phyloP scores from a whole-genome alignment of 768 basidiomycete genomes.

The Lyophyllum semitale region DNA sequence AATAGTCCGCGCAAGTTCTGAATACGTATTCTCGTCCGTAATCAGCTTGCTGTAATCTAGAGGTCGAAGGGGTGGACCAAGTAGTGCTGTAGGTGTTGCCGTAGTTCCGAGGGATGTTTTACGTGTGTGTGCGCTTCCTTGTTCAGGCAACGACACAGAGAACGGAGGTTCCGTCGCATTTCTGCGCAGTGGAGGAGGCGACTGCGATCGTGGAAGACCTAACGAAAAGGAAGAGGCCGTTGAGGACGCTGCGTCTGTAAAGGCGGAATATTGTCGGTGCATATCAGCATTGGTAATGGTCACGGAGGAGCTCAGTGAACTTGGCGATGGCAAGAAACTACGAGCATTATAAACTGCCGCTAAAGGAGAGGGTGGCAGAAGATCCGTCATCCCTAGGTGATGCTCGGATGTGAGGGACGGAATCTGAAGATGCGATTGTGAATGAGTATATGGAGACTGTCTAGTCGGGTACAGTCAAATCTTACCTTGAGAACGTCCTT shows the following conservation, averaged over 20 bases:
- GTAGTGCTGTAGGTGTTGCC: slow-evolving; percentile 21
- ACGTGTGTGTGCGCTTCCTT: slow-evolving; percentile 10
- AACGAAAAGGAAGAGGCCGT: slow-evolving; percentile 34
- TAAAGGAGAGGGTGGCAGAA: slow-evolving; percentile 76
- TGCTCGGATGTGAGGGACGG: slow-evolving; percentile 71
- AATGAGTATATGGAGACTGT: background rate
- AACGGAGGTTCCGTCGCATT: slow-evolving; percentile 16
- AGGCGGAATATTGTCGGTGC: slow-evolving; percentile 19
- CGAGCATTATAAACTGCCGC: slow-evolving; percentile 38
- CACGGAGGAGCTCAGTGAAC: slow-evolving; percentile 34
- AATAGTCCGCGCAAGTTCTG: slow-evolving; percentile 71
- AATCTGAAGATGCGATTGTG: slow-evolving; percentile 41
- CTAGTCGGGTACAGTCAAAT: background rate
- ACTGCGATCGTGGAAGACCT: slow-evolving; percentile 33
- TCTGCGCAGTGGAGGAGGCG: slow-evolving; percentile 28
- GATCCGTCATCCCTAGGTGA: slow-evolving; percentile 65
- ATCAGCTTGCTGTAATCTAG: slow-evolving; percentile 69
- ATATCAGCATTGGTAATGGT: slow-evolving; percentile 12
- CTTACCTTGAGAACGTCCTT: slow-evolving; percentile 75
- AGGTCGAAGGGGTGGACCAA: slow-evolving; percentile 56
- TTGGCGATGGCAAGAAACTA: slow-evolving; percentile 37
- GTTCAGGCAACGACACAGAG: slow-evolving; percentile 23
- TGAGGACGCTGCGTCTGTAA: slow-evolving; percentile 22
- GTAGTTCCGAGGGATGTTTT: slow-evolving; percentile 26
- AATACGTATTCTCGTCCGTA: slow-evolving; percentile 58